phyloP scores from a whole-genome alignment of 345 rosid genomes.

The Angophora floribunda region DNA sequence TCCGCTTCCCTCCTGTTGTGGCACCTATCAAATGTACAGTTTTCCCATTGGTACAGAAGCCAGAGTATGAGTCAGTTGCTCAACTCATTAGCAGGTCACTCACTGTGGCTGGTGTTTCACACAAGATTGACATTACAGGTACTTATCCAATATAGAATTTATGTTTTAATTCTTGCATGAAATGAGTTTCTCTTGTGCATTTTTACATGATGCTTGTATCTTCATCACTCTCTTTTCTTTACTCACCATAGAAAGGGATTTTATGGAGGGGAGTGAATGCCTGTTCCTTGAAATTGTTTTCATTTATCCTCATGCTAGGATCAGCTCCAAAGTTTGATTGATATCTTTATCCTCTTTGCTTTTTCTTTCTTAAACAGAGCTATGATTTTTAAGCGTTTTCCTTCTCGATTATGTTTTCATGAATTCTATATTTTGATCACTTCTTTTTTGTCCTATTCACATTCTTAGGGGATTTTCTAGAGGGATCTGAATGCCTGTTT shows the following conservation, averaged over 20 bases:
- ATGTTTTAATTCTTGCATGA: background rate
- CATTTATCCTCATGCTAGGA: background rate
- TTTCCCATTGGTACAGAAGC: constrained; percentile 87
- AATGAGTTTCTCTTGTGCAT: background rate
- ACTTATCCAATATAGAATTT: background rate
- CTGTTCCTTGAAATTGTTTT: background rate
- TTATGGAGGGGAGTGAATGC: background rate
- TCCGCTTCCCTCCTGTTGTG: constrained; percentile 85
- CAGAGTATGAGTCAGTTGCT: constrained; percentile 70
- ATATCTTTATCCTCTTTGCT: background rate
- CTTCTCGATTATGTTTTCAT: background rate
- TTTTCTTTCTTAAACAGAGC: background rate
- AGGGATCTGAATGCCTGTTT: background rate
- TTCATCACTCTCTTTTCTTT: background rate
- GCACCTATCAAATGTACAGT: constrained; percentile 95
- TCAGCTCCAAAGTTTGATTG: background rate
- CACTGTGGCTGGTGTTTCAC: constrained; percentile 70
- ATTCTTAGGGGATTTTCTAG: background rate
- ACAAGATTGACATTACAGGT: constrained; percentile 95
- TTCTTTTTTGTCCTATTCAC: background rate
- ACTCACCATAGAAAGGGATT: background rate
- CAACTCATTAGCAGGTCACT: constrained; percentile 60
- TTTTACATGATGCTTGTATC: background rate
- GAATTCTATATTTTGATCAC: background rate
- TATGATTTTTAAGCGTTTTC: background rate